Percentiles rank a stretch among this genome's conserved stretches.
phyloP scores from a whole-genome alignment of 495 filamentous ascomycete genomes.

The Aspergillus cavernicola region DNA sequence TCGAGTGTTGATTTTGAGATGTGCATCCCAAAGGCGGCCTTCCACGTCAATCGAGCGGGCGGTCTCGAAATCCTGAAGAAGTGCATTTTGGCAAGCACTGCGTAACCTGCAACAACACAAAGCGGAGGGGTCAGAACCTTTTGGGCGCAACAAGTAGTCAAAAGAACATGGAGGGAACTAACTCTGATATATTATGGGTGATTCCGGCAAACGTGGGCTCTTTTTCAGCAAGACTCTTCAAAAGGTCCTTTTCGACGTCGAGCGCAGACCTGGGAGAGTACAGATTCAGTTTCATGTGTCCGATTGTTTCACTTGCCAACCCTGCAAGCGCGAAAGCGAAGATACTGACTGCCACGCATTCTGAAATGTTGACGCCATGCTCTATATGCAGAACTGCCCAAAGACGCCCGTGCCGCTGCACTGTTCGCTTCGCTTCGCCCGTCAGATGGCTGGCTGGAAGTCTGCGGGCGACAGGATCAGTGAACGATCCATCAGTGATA shows the following conservation, averaged over 20 bases:
- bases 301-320: background rate
- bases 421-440: conserved; percentile 49
- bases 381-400: conserved; percentile 13
- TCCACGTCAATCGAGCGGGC: conserved; percentile 63
- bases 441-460: conserved; percentile 52
- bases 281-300: conserved; percentile 20
- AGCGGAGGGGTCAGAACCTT: conserved; percentile 17
- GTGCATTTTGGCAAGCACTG: conserved; percentile 61
- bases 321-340: conserved; percentile 2
- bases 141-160: conserved; percentile 19
- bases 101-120: conserved; percentile 55
- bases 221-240: conserved; percentile 48
- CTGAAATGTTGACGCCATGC: conserved; percentile 49
- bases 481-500: conserved; percentile 44
- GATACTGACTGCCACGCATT: conserved; percentile 50
- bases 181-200: conserved; percentile 57
- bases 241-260: conserved; percentile 44
- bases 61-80: conserved; percentile 71
- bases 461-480: conserved; percentile 34
- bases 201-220: conserved; percentile 55
- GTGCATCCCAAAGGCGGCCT: conserved; percentile 70
- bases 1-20: conserved; percentile 68
- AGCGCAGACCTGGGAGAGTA: conserved; percentile 39
- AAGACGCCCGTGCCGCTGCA: conserved; percentile 40
- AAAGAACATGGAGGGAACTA: conserved; percentile 28